Conservation (phyloP, 1,284 basidiomycete genomes). For the Marasmius sp. region DNA sequence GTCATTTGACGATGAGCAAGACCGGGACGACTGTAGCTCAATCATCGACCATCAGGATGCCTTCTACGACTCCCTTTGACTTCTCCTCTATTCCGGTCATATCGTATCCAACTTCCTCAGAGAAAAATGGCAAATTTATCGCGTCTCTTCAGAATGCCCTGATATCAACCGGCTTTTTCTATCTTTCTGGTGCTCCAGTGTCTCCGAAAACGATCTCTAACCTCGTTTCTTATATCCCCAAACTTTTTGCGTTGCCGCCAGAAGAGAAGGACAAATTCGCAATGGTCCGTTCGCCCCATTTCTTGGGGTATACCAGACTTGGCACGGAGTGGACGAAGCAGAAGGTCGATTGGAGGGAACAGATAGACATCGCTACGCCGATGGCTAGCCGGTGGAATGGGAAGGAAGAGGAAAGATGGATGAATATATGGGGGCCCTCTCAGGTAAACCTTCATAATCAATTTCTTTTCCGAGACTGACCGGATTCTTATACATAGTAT, state of each 20-base stretch:
- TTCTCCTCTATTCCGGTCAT: conserved; percentile 39
- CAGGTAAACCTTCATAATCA: conserved; percentile 44
- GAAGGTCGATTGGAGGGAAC: conserved; percentile 60
- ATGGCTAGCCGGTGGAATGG: conserved; percentile 47
- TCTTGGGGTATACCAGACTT: conserved; percentile 63
- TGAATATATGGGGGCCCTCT: conserved; percentile 59
- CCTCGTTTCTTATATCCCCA: conserved; percentile 53
- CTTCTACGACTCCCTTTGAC: conserved; percentile 38
- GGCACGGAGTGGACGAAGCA: conserved; percentile 67
- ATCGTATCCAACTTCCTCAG: conserved; percentile 18
- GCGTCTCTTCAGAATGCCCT: conserved; percentile 57
- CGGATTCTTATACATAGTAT: conserved; percentile 48
- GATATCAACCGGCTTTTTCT: conserved; percentile 68
- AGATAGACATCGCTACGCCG: conserved; percentile 60
- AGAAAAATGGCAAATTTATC: conserved; percentile 46
- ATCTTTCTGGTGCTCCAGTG: conserved; percentile 59
- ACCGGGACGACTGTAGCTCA: background rate
- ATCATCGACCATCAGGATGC: background rate
- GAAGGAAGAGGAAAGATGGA: conserved; percentile 54
- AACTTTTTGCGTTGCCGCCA: conserved; percentile 58
- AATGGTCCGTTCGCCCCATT: conserved; percentile 64
- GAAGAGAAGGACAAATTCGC: conserved; percentile 56
- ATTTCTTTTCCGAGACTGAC: background rate
- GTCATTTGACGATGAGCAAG: background rate
- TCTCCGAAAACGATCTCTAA: conserved; percentile 26